A percentile compares a stretch with the other conserved stretches of the same genome.
Evolutionary conservation across 129 eudicot species (phyloP).

Genomic region (Flaveria robusta): DNA sequence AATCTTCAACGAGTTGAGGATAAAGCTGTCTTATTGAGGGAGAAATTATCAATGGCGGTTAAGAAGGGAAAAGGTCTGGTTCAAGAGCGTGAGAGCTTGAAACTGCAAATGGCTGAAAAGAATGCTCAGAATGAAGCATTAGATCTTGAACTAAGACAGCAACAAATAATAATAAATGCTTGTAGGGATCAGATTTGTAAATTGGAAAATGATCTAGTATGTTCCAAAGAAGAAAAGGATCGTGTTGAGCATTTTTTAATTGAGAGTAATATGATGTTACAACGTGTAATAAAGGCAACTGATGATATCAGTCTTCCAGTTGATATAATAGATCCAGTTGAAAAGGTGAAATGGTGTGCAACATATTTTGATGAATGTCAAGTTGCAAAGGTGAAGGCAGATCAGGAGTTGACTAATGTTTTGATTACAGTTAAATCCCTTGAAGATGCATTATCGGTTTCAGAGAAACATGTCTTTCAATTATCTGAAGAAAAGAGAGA

Average conservation of each 20-base stretch:
- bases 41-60: conserved; percentile 89
- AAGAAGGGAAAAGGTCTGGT: conserved; percentile 92
- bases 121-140: conserved; percentile 64
- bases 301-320: conserved; percentile 50
- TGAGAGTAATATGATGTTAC: conserved; percentile 57
- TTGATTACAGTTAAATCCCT: conserved; percentile 43
- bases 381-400: conserved; percentile 47
- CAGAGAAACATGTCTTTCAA: conserved; percentile 42
- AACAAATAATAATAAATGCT: conserved; percentile 37
- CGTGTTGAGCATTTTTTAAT: conserved; percentile 59
- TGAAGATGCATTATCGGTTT: conserved; percentile 56
- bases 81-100: conserved; percentile 83
- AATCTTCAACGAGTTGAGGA: conserved; percentile 71
- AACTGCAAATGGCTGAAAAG: conserved; percentile 63
- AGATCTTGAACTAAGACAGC: conserved; percentile 50
- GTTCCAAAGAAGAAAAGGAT: conserved; percentile 28
- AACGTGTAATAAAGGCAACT: conserved; percentile 59
- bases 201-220: conserved; percentile 42
- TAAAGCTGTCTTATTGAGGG: conserved; percentile 62
- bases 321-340: conserved; percentile 61
- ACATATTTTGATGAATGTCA: conserved; percentile 55
- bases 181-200: conserved; percentile 54
- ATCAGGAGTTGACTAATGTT: conserved; percentile 45
- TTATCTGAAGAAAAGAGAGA: conserved; percentile 62
- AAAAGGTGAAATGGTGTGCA: conserved; percentile 70